Evolutionary conservation across 108 stramenopile genomes (phyloP), one percentile per base, ranked within the genome.

Genomic region (Skeletonema potamos): DNA sequence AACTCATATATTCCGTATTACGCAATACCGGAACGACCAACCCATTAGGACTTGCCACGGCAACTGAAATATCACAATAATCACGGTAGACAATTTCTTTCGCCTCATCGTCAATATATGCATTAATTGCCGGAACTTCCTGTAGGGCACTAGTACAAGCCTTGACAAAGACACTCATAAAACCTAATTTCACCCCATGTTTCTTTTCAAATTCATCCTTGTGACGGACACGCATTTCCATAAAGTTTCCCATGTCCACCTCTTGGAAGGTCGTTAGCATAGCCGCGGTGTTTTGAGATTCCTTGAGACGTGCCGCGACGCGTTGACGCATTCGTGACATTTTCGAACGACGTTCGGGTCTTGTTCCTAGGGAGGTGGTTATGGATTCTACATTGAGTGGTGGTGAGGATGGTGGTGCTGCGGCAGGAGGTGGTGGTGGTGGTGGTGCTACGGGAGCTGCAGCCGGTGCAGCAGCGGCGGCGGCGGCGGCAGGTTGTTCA

Each of bases 261-360:
- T 99, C 99, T 81, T 99, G 98, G 87, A 99, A 99, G 73, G 99
- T 99, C 41, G 99, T 99, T 41, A 99, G 89, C 97, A 98, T 97
- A 68, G 99, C 99, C 13, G 98, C 97, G 8, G 97, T 98, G 82
- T 98, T 98, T 88, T 99, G 99, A 15, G 98, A 96, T 66, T 97
- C 97, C 85, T 98, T 98, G 60, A 99, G 92, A 37, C 99, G 90
- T 30, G 89, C 74, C 10, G 99, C 99, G 51, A 99, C 97, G 39
- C 96, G 95, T 77, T 92, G 88, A 55, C 99, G 95, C 99, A 99
- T 99, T 36, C 98, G 95, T 44, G 90, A 94, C 97, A 99, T 98
- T 90, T 99, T 99, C 30, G 98, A 97, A 56, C 99, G 94, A 27
- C 96, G 92, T 70, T 99, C 98, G 6, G 87, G 82, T 60, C 98